Conservation (phyloP, 768 basidiomycete species). For the Pilatotrama ljubarskyi region DNA sequence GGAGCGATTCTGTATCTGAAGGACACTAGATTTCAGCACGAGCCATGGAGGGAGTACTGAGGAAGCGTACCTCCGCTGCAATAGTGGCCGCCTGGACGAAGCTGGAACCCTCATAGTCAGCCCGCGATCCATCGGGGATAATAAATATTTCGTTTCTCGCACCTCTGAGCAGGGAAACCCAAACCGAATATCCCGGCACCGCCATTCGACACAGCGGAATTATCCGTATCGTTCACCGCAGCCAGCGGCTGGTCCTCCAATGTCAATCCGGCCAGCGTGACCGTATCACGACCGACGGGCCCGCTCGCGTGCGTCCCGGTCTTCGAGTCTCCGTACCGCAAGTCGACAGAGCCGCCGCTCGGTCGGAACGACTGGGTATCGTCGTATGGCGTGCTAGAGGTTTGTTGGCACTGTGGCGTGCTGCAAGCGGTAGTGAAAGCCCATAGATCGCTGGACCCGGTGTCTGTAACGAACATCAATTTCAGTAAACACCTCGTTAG, state of each 20-base stretch:
- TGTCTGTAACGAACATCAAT: conserved; percentile 45
- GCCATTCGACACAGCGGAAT: conserved; percentile 54
- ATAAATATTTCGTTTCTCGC: not conserved
- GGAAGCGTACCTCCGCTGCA: conserved; percentile 18
- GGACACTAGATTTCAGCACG: not conserved
- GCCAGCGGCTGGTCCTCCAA: conserved; percentile 59
- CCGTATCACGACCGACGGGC: conserved; percentile 56
- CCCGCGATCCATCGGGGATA: too few relatives aligned
- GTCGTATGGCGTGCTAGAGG: conserved; percentile 47
- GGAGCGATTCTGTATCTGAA: conserved; percentile 21
- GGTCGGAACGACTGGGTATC: conserved; percentile 44
- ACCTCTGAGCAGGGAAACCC: conserved; percentile 76
- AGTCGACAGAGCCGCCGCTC: conserved; percentile 44
- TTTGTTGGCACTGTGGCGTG: conserved; percentile 36
- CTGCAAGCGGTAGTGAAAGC: conserved; percentile 60
- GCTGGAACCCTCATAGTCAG: conserved; percentile 4
- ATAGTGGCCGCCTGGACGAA: conserved; percentile 28
- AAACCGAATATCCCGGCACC: conserved; percentile 76
- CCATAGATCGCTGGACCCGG: conserved; percentile 81
- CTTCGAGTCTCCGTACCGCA: conserved; percentile 69
- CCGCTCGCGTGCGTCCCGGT: conserved; percentile 72
- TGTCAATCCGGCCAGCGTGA: conserved; percentile 54
- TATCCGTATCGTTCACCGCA: conserved; percentile 70
- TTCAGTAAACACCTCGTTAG: not conserved
- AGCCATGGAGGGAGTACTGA: not conserved